Percentiles rank a stretch among this genome's conserved stretches.
Conservation (phyloP, 805 yeast species). For the Candida maesae region DNA sequence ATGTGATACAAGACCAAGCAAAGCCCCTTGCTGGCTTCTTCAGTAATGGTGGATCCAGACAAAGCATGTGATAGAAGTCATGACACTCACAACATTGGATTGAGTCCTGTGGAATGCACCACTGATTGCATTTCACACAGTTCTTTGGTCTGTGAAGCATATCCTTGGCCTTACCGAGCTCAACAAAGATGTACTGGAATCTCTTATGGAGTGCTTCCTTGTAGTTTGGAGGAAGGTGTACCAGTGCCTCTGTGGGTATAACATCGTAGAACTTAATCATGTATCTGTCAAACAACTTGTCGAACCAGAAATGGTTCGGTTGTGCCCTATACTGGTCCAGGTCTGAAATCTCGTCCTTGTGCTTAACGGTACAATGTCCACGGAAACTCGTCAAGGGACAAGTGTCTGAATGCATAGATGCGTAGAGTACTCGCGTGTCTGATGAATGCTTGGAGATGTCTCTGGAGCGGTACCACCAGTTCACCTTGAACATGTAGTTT, state of each 20-base stretch:
- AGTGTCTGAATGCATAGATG: slow-evolving; percentile 80
- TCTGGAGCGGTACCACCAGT: slow-evolving; percentile 89
- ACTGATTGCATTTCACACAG: slow-evolving; percentile 76
- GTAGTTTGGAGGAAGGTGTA: slow-evolving; percentile 56
- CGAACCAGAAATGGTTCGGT: slow-evolving; percentile 80
- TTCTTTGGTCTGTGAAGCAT: slow-evolving; percentile 59
- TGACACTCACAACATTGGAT: slow-evolving; percentile 79
- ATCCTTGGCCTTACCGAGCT: slow-evolving; percentile 59
- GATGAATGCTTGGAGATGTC: slow-evolving; percentile 66
- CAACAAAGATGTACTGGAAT: slow-evolving; percentile 72
- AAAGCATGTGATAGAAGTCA: slow-evolving; percentile 69
- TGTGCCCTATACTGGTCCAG: slow-evolving; percentile 45
- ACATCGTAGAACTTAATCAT: slow-evolving; percentile 81
- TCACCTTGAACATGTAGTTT: slow-evolving; percentile 60
- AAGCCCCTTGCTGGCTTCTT: slow-evolving; percentile 83
- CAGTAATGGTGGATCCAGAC: slow-evolving; percentile 79
- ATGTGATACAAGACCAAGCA: slow-evolving; percentile 84
- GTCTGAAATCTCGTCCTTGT: slow-evolving; percentile 57
- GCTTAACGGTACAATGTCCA: slow-evolving; percentile 70
- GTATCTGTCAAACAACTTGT: slow-evolving; percentile 79
- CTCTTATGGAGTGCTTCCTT: slow-evolving; percentile 60
- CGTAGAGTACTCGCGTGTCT: slow-evolving; percentile 75
- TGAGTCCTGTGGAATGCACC: slow-evolving; percentile 76
- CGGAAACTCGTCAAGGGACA: slow-evolving; percentile 75
- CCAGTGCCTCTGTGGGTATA: slow-evolving; percentile 55